Percentiles rank a stretch among this genome's conserved stretches.
phyloP scores from a whole-genome alignment of 306 rosid species.

The Canavalia gladiata region DNA sequence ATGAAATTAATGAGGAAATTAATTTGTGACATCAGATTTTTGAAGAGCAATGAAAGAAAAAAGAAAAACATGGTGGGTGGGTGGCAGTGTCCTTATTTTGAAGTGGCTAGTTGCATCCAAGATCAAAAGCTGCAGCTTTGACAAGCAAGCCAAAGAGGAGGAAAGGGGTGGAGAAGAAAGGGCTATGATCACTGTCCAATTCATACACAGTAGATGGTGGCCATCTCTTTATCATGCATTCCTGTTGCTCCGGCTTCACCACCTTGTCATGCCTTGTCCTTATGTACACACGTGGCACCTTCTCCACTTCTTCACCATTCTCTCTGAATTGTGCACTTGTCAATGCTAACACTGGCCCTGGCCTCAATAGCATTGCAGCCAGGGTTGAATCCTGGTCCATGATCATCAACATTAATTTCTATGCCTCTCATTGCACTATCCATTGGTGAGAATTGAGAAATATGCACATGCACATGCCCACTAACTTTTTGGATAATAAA shows the following conservation, averaged over 20 bases:
- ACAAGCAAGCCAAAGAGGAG: conserved; percentile 81
- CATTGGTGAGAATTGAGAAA: neutral
- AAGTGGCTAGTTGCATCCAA: conserved; percentile 47
- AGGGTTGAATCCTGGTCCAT: conserved; percentile 78
- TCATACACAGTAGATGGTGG: conserved; percentile 68
- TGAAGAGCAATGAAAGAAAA: neutral
- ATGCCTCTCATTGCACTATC: neutral
- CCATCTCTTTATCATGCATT: conserved; percentile 85
- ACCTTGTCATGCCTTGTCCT: conserved; percentile 76
- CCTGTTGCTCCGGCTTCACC: conserved; percentile 84
- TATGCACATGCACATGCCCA: neutral
- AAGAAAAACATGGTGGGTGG: neutral
- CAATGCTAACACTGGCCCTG: conserved; percentile 79
- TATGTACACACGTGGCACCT: conserved; percentile 76
- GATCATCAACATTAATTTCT: conserved; percentile 20
- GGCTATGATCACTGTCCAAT: conserved; percentile 84
- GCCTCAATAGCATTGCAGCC: conserved; percentile 88
- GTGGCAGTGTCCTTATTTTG: neutral
- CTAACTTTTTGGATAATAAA: neutral
- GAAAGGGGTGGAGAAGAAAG: conserved; percentile 88
- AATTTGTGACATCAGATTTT: neutral
- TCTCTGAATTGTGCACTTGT: conserved; percentile 60
- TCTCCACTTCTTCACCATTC: conserved; percentile 48
- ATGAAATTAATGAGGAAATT: neutral
- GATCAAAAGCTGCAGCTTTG: conserved; percentile 61